phyloP scores from a whole-genome alignment of 106 monocot species.

The Dendrobium nobile region DNA sequence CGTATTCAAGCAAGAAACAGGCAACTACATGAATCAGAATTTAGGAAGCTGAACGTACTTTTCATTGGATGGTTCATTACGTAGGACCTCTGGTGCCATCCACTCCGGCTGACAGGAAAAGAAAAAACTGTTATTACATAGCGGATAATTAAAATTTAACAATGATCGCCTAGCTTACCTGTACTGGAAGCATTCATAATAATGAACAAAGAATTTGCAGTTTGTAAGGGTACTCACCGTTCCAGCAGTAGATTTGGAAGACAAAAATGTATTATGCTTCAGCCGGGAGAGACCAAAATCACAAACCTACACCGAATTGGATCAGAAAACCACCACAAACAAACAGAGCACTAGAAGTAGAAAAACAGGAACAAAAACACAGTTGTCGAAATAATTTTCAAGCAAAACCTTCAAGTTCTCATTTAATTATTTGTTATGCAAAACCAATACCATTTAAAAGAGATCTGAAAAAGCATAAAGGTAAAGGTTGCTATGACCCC shows the following conservation, averaged over 20 bases:
- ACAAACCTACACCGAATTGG: constrained; percentile 53
- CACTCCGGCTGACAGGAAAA: constrained; percentile 67
- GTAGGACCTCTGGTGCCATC: constrained; percentile 98
- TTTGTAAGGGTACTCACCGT: constrained; percentile 44
- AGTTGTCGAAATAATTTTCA: neutral
- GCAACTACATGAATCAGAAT: neutral
- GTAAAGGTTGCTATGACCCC: no score
- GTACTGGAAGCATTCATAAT: neutral
- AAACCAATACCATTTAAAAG: no score
- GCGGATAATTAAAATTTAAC: constrained; percentile 1
- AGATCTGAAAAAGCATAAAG: no score
- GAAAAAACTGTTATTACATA: neutral
- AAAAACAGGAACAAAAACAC: neutral
- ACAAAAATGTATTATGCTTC: constrained; percentile 90
- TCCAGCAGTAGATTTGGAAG: constrained; percentile 94
- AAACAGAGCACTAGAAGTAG: neutral
- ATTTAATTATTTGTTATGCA: neutral
- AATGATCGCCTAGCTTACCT: neutral
- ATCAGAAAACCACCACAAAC: neutral
- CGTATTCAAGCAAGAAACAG: neutral
- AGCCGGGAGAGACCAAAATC: constrained; percentile 99
- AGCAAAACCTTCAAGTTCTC: neutral
- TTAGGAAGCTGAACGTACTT: constrained; percentile 53
- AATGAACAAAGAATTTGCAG: neutral
- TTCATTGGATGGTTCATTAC: constrained; percentile 94